Conservation (phyloP, 1,139 yeast species). For the Diutina rugosa region DNA sequence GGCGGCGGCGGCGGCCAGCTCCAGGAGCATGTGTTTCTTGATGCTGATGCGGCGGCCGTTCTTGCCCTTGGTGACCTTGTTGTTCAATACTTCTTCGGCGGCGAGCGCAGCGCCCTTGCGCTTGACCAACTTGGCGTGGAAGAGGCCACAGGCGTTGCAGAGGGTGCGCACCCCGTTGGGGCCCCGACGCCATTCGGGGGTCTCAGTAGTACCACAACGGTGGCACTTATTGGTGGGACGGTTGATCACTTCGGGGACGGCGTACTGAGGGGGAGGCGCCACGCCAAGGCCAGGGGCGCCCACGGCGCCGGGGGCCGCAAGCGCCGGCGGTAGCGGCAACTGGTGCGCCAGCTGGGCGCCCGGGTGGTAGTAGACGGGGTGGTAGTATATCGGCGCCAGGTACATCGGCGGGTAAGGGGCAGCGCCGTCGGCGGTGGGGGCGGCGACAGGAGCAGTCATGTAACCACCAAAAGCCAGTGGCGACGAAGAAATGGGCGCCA, state of each 20-base stretch:
- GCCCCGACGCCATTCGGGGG: slow-evolving; percentile 91
- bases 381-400: not conserved
- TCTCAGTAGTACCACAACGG: slow-evolving; percentile 68
- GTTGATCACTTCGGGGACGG: slow-evolving; percentile 6
- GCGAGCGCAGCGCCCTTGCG: slow-evolving; percentile 57
- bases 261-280: not conserved
- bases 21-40: slow-evolving; percentile 11
- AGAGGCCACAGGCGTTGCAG: slow-evolving; percentile 85
- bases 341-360: not conserved
- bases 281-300: not conserved
- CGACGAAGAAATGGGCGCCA: not conserved
- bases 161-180: slow-evolving; percentile 77
- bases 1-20: not conserved
- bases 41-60: slow-evolving; percentile 31
- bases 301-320: not conserved
- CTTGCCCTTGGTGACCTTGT: slow-evolving; percentile 33
- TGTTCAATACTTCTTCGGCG: slow-evolving; percentile 17
- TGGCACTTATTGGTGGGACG: slow-evolving; percentile 25
- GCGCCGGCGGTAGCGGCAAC: not conserved
- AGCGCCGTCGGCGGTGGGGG: not conserved
- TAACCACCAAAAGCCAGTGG: not conserved
- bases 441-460: not conserved
- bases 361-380: slow-evolving; percentile 2
- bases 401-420: not conserved
- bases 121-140: slow-evolving; percentile 62